A percentile compares a stretch with the other conserved stretches of the same genome.
Conservation (phyloP, 2,329 filamentous ascomycete species). For the Colletotrichum plurivorum region DNA sequence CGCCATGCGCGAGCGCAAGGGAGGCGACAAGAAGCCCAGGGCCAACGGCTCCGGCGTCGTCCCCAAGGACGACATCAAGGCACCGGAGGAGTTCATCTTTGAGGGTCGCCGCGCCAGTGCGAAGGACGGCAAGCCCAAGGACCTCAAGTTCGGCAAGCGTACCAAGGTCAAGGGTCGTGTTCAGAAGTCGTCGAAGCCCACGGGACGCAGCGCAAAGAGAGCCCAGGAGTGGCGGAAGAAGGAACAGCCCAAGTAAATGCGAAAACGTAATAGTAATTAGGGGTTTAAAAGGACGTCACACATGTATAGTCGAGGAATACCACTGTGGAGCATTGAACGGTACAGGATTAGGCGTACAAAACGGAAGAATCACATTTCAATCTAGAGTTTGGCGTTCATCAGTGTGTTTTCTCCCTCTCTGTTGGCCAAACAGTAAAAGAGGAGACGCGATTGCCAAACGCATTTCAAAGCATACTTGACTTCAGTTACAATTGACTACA, state of each 20-base stretch:
- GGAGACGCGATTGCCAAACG: too few species aligned
- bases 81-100: slow-evolving; percentile 82
- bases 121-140: slow-evolving; percentile 75
- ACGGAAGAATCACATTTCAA: slow-evolving; percentile 23
- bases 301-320: slow-evolving; percentile 21
- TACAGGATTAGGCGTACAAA: slow-evolving; percentile 28
- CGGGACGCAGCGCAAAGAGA: slow-evolving; percentile 55
- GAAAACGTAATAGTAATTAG: not conserved
- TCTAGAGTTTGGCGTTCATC: too few species aligned
- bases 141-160: slow-evolving; percentile 72
- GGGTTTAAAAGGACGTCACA: not conserved
- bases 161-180: slow-evolving; percentile 60
- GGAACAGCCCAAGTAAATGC: slow-evolving; percentile 34
- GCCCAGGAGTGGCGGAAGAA: slow-evolving; percentile 63
- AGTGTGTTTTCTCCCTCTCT: too few species aligned
- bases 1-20: slow-evolving; percentile 60
- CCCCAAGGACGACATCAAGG: slow-evolving; percentile 58
- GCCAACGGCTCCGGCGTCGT: slow-evolving; percentile 43
- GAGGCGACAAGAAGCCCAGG: slow-evolving; percentile 43
- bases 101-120: slow-evolving; percentile 83
- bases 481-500: slow-evolving; percentile 31
- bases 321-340: slow-evolving; percentile 7
- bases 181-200: slow-evolving; percentile 56
- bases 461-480: not conserved
- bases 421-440: too few species aligned